Percentiles rank a stretch among this genome's conserved stretches.
Evolutionary conservation across 2,329 filamentous ascomycete species (phyloP).

Genomic region (Xylaria arbuscula): DNA sequence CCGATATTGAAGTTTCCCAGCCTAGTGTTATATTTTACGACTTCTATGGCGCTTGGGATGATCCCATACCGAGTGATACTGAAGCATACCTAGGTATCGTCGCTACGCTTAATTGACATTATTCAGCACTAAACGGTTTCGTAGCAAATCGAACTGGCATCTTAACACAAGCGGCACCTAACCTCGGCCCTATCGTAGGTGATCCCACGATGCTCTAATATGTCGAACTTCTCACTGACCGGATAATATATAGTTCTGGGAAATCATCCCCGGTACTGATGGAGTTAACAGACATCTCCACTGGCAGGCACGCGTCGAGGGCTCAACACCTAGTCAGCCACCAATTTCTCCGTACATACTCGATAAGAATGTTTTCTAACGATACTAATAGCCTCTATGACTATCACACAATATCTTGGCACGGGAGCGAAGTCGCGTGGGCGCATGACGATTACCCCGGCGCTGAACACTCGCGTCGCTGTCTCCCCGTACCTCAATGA

Average conservation of each 20-base stretch:
- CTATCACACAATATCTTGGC: conserved; percentile 71
- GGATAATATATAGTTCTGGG: conserved; percentile 57
- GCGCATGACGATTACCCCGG: conserved; percentile 67
- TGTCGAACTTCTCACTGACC: conserved; percentile 24
- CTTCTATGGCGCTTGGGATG: conserved; percentile 70
- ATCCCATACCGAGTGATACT: conserved; percentile 58
- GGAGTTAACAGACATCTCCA: conserved; percentile 72
- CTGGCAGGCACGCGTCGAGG: conserved; percentile 73
- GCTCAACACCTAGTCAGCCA: conserved; percentile 46
- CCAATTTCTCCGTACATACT: neutral
- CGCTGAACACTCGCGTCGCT: conserved; percentile 68
- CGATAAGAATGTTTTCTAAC: neutral
- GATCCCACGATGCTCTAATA: neutral
- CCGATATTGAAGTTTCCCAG: conserved; percentile 60
- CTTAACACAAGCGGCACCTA: conserved; percentile 71
- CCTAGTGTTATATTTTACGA: conserved; percentile 68
- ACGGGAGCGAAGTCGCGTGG: conserved; percentile 72
- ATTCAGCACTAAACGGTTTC: conserved; percentile 18
- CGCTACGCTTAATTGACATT: neutral
- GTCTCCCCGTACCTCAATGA: conserved; percentile 69
- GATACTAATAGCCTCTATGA: conserved; percentile 56
- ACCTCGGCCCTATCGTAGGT: conserved; percentile 67
- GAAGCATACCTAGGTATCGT: conserved; percentile 56
- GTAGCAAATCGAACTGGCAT: conserved; percentile 60
- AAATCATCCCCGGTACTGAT: conserved; percentile 66